Evolutionary conservation across 805 yeast species (phyloP), one percentile per base, ranked within the genome.

Genomic region (Yarrowia sp.): DNA sequence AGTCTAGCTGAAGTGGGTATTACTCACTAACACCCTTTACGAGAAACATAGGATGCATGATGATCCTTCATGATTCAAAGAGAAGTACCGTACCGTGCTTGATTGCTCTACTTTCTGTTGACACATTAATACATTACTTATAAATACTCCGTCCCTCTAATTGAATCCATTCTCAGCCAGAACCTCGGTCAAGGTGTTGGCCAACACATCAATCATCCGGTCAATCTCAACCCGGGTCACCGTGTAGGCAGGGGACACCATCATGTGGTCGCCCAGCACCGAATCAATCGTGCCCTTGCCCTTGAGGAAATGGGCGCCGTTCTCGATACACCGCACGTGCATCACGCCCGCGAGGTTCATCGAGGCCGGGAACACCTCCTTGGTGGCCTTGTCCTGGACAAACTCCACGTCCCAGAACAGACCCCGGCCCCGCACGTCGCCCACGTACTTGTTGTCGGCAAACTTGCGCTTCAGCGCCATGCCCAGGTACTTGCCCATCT

Each of bases 401-500:
- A 86, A 79, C 76, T 87, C 90, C 58, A 87, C 73, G 5, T 86
- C 79, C 83, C 88, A 81, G 76, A 87, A 87, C 53, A 85, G 84
- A 71, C 89, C 90, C 69, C 84, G 79, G 67, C 90, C 90, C 77
- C 90, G 82, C 49, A 87, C 82, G 72, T 87, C 87, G 70, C 89
- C 90, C 35, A 81, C 86, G 67, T 81, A 78, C 5, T 69, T 59
- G 70, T 74, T 74, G 53, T 78, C 78, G 58, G 77, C 77, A 19
- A 83, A 72, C 48, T 76, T 75, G 41, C 76, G 76, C 69, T 77
- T 75, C 61, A 85, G 75, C 71, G 74, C 76, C 16, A 72, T 73
- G 70, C 81, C 85, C 72, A 85, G 71, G 70, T 81, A 76, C 69
- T 73, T 79, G 70, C 87, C 88, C 73, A 74, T 78, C 59, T 77